These are phyloP conservation scores for Backusella parvicylindrica DNA, from an alignment of 192 early-diverging fungal species.

Conservation along the genomic window DNA sequence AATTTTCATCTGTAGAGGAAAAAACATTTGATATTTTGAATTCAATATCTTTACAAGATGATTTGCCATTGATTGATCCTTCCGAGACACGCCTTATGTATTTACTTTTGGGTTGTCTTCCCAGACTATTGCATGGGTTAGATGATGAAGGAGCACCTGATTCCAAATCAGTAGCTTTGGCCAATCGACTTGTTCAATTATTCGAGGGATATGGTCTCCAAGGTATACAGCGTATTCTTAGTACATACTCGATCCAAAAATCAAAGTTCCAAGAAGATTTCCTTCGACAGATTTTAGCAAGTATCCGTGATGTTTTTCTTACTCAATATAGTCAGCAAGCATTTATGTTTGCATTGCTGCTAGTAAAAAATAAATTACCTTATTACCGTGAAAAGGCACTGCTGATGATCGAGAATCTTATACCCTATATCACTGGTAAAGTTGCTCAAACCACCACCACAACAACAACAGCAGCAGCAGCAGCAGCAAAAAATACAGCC, in stretches of 20 bases:
- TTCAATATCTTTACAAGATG: constrained; percentile 48
- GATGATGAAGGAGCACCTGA: constrained; percentile 47
- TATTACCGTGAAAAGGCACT: constrained; percentile 64
- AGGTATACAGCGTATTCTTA: constrained; percentile 52
- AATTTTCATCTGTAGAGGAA: constrained; percentile 52
- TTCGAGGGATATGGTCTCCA: constrained; percentile 46
- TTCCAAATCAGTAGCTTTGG: constrained; percentile 49
- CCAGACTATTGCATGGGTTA: constrained; percentile 61
- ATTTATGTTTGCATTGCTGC: constrained; percentile 57
- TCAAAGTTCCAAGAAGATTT: constrained; percentile 74
- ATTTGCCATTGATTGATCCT: constrained; percentile 61
- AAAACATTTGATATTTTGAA: constrained; percentile 57
- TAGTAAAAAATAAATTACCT: constrained; percentile 59
- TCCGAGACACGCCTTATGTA: constrained; percentile 53
- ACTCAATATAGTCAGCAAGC: constrained; percentile 52
- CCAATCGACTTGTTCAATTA: constrained; percentile 44
- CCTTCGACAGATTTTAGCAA: constrained; percentile 57
- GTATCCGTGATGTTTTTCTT: constrained; percentile 63
- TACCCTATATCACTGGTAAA: constrained; percentile 52
- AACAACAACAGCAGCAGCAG: too few relatives aligned
- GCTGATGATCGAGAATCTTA: constrained; percentile 59
- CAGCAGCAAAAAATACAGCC: constrained; percentile 27
- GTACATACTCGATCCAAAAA: constrained; percentile 58
- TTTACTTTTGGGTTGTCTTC: constrained; percentile 65
- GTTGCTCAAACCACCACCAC: neutral